These are phyloP conservation scores for Leishmania mexicana DNA, from an alignment of 208 protist genomes.

Conservation along the genomic window DNA sequence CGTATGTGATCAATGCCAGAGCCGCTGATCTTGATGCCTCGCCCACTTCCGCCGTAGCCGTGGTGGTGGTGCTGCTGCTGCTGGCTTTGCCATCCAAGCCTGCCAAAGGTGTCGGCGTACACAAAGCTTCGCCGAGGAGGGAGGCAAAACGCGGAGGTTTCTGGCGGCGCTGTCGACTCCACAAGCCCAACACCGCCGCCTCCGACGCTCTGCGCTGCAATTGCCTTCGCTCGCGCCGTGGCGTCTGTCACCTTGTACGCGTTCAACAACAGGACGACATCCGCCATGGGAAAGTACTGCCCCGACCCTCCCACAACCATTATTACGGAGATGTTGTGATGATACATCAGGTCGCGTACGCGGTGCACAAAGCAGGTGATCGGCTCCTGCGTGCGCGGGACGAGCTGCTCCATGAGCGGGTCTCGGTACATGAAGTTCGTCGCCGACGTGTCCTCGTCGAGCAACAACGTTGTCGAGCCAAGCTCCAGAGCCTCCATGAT, in stretches of 20 bases:
- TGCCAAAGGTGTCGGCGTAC: conserved; percentile 23
- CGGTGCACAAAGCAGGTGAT: conserved; percentile 93
- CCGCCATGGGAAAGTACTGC: conserved; percentile 92
- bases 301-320: conserved; percentile 94
- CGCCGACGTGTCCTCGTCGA: conserved; percentile 97
- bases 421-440: conserved; percentile 98
- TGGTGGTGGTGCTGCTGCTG: conserved; percentile 18
- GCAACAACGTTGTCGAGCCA: conserved; percentile 82
- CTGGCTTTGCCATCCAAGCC: neutral
- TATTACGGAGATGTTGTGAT: conserved; percentile 78
- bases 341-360: conserved; percentile 58
- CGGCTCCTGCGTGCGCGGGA: conserved; percentile 88
- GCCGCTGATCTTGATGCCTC: conserved; percentile 63
- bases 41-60: neutral
- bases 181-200: neutral
- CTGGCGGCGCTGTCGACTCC: conserved; percentile 2
- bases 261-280: conserved; percentile 90
- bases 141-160: conserved; percentile 18
- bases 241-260: conserved; percentile 76
- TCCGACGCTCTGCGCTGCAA: conserved; percentile 29
- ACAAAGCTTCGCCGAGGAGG: conserved; percentile 22
- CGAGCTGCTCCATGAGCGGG: conserved; percentile 88
- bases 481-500: conserved; percentile 95
- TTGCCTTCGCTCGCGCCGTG: conserved; percentile 68
- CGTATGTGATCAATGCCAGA: conserved; percentile 39